phyloP scores from a whole-genome alignment of 257 asterid species.

The Gynochthodes officinalis region DNA sequence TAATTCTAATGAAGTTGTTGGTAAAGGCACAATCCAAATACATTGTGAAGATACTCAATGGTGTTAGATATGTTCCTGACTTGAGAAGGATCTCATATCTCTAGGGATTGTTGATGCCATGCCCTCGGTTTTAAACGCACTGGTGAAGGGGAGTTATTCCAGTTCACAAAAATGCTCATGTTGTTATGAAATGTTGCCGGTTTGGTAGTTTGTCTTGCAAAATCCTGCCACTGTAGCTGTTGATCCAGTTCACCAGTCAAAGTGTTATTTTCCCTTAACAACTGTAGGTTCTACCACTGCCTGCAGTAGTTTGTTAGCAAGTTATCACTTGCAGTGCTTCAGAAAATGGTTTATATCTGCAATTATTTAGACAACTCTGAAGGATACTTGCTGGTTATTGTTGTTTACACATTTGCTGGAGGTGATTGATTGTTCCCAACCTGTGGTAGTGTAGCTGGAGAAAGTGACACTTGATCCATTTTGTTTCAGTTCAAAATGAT shows the following conservation, averaged over 20 bases:
- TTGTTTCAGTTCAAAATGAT: too few species aligned
- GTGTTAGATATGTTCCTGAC: background rate
- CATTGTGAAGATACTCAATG: background rate
- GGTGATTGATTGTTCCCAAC: background rate
- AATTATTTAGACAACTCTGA: background rate
- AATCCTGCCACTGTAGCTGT: background rate
- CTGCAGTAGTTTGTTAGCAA: background rate
- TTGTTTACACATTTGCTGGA: background rate
- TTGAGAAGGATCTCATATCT: background rate
- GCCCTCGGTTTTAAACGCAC: background rate
- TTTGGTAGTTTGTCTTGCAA: background rate
- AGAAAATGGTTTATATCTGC: background rate
- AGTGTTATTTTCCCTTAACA: background rate
- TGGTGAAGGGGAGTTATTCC: background rate
- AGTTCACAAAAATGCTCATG: background rate
- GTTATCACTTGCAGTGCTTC: background rate
- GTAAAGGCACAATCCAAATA: background rate
- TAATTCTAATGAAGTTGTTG: background rate
- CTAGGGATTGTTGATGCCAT: background rate
- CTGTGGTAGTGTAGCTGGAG: background rate
- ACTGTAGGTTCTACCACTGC: too few species aligned
- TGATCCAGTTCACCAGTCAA: background rate
- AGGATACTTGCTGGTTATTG: background rate
- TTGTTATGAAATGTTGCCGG: background rate
- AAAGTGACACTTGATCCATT: background rate